phyloP scores from a whole-genome alignment of 2,329 filamentous ascomycete species.

The Nannizzia gypsea region DNA sequence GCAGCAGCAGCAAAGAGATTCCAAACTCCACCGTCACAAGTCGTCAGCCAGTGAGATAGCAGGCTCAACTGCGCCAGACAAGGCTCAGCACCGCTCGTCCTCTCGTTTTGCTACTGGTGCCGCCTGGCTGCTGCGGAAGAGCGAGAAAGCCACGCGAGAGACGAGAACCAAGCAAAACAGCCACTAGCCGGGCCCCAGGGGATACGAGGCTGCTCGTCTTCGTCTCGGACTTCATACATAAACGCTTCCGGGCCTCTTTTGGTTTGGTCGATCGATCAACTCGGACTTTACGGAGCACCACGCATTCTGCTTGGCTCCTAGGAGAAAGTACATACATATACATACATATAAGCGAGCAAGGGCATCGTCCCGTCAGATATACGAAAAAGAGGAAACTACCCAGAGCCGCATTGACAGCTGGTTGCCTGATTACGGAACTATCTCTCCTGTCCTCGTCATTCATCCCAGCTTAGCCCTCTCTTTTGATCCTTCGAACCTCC shows the following conservation, averaged over 20 bases:
- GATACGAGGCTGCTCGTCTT: neutral
- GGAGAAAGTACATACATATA: neutral
- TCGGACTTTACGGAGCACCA: neutral
- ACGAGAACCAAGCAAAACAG: constrained; percentile 4
- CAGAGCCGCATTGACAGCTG: neutral
- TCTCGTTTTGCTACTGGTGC: neutral
- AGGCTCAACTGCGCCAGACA: neutral
- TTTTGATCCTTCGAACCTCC: neutral
- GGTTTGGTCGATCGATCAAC: constrained; percentile 1
- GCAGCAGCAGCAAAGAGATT: no score
- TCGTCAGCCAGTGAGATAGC: neutral
- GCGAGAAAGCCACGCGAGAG: neutral
- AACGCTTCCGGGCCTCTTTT: neutral
- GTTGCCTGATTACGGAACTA: neutral
- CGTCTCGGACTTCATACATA: neutral
- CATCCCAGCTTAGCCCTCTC: neutral
- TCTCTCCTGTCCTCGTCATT: neutral
- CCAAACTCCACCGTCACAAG: neutral
- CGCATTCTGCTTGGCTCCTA: no score
- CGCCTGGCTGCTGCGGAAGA: neutral
- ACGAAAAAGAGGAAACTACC: neutral
- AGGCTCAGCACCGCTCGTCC: neutral
- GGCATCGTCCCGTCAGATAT: neutral
- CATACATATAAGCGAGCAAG: neutral
- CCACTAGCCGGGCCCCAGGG: neutral